phyloP scores from a whole-genome alignment of 352 stramenopile species.

The Globisporangium paddicum region DNA sequence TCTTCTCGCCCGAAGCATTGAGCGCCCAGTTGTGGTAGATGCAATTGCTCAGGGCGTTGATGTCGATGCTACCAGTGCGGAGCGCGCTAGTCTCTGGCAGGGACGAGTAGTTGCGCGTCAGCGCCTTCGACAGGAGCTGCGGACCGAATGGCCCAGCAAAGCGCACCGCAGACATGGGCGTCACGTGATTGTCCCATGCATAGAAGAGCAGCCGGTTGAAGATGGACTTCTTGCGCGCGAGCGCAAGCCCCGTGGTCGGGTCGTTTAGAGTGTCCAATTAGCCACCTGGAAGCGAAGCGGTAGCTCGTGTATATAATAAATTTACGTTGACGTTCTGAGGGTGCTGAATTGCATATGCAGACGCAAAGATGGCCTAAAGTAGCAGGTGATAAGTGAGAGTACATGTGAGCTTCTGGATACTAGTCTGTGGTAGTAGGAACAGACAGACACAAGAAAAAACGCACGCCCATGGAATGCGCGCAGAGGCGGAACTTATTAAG shows the following conservation, averaged over 20 bases:
- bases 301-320: not conserved
- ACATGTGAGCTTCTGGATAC: not conserved
- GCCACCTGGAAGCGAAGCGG: not conserved
- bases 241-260: slow-evolving; percentile 28
- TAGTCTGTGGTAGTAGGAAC: not conserved
- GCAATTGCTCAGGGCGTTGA: slow-evolving; percentile 65
- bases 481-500: slow-evolving; percentile 71
- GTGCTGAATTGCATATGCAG: slow-evolving; percentile 59
- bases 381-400: not conserved
- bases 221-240: slow-evolving; percentile 40
- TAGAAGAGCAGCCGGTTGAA: slow-evolving; percentile 40
- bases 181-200: slow-evolving; percentile 64
- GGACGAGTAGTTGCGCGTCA: slow-evolving; percentile 63
- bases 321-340: slow-evolving; percentile 56
- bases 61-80: slow-evolving; percentile 53
- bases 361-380: slow-evolving; percentile 73
- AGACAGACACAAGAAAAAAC: not conserved
- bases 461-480: slow-evolving; percentile 81
- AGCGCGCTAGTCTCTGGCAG: slow-evolving; percentile 68
- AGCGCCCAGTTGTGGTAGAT: slow-evolving; percentile 86
- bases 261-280: slow-evolving; percentile 20
- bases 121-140: slow-evolving; percentile 61
- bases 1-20: slow-evolving; percentile 66
- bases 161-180: slow-evolving; percentile 70
- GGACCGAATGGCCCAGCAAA: slow-evolving; percentile 74